phyloP scores from a whole-genome alignment of 352 stramenopile genomes.

The Pythium brassicae region DNA sequence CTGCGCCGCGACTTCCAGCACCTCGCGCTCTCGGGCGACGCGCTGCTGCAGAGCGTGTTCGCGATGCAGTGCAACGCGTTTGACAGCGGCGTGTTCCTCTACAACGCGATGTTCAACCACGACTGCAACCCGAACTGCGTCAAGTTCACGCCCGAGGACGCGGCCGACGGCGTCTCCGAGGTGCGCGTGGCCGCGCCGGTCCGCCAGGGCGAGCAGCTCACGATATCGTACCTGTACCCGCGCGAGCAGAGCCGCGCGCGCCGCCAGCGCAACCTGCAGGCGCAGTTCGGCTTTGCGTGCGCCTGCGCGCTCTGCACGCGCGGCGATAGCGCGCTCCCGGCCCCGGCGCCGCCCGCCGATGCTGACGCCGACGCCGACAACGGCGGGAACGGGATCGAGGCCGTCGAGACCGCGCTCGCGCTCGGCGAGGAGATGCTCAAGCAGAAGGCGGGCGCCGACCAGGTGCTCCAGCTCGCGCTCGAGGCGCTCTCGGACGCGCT shows the following conservation, averaged over 20 bases:
- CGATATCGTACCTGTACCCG: constrained; percentile 92
- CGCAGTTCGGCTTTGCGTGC: constrained; percentile 92
- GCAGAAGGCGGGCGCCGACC: constrained; percentile 30
- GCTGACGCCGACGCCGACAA: constrained; percentile 7
- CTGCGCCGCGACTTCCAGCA: constrained; percentile 45
- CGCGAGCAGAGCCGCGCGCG: constrained; percentile 84
- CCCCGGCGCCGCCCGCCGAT: constrained; percentile 17
- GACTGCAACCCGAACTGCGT: constrained; percentile 93
- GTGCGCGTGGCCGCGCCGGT: constrained; percentile 87
- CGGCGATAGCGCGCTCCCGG: constrained; percentile 61
- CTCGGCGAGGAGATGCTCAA: constrained; percentile 64
- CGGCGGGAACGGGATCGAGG: constrained; percentile 36
- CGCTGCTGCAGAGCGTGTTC: constrained; percentile 87
- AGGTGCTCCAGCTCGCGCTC: constrained; percentile 65
- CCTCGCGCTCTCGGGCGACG: constrained; percentile 45
- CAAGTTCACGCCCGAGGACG: constrained; percentile 83
- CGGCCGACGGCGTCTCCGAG: constrained; percentile 76
- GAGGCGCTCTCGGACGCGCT: constrained; percentile 78
- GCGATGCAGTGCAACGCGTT: constrained; percentile 94
- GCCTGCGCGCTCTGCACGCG: constrained; percentile 57
- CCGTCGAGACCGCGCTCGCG: constrained; percentile 62
- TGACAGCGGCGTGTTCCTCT: constrained; percentile 90
- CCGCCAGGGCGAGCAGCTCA: constrained; percentile 85
- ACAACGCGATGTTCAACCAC: constrained; percentile 95
- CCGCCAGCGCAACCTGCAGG: constrained; percentile 72